Evolutionary conservation across 2,329 filamentous ascomycete species (phyloP).

Genomic region (Xylaria sp.): DNA sequence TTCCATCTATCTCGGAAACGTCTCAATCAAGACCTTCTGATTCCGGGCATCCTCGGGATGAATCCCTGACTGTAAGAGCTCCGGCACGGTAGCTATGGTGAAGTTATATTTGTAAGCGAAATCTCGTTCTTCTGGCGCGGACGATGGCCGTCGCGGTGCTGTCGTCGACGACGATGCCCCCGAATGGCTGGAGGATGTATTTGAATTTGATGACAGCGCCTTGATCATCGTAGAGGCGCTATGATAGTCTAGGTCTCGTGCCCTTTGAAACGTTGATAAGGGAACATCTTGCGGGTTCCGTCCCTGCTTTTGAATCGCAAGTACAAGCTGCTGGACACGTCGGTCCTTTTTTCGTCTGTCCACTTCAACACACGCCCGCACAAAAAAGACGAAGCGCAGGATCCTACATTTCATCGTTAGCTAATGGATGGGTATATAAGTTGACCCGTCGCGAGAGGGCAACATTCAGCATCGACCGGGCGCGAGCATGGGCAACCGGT

Average conservation of each 20-base stretch:
- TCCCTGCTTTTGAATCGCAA: constrained; percentile 40
- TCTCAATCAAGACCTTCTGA: constrained; percentile 38
- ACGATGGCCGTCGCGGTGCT: constrained; percentile 5
- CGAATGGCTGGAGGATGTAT: neutral
- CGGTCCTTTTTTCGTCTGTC: constrained; percentile 41
- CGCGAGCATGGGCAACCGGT: neutral
- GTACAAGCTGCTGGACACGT: constrained; percentile 38
- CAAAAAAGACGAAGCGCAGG: constrained; percentile 45
- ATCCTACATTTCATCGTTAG: constrained; percentile 36
- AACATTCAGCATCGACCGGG: neutral
- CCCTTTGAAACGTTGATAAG: constrained; percentile 19
- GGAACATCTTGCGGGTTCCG: constrained; percentile 34
- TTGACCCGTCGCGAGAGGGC: neutral
- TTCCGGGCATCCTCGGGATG: constrained; percentile 39
- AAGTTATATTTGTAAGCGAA: constrained; percentile 39
- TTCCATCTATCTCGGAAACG: constrained; percentile 32
- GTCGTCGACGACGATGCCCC: neutral
- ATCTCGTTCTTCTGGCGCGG: constrained; percentile 33
- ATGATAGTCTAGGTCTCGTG: constrained; percentile 12
- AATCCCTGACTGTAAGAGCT: constrained; percentile 32
- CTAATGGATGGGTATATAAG: neutral
- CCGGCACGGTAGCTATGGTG: constrained; percentile 31
- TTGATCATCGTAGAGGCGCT: constrained; percentile 16
- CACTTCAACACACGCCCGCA: constrained; percentile 47
- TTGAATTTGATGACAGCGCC: constrained; percentile 15